Conservation (phyloP, 768 basidiomycete species). For the Strobilomyces confusus region DNA sequence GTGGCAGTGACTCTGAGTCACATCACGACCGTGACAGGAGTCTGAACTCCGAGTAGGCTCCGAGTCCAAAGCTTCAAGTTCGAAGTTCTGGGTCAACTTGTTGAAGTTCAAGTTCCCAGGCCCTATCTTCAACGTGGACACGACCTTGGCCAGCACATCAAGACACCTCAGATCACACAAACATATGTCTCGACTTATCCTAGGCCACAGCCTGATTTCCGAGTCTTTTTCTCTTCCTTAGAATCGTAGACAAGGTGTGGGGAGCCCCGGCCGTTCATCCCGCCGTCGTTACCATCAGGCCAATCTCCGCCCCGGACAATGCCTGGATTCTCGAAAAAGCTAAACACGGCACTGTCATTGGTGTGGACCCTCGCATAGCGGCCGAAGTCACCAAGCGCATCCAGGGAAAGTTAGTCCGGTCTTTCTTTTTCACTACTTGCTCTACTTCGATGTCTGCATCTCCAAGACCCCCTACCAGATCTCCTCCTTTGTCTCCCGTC, state of each 20-base stretch:
- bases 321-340: constrained; percentile 91
- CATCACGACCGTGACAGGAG: constrained; percentile 35
- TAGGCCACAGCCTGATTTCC: constrained; percentile 11
- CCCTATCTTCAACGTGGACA: constrained; percentile 93
- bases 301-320: constrained; percentile 87
- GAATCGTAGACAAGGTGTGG: constrained; percentile 60
- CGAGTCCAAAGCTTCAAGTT: too few relatives aligned
- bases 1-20: constrained; percentile 40
- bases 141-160: constrained; percentile 96
- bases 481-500: constrained; percentile 94
- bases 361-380: constrained; percentile 99
- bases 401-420: constrained; percentile 84
- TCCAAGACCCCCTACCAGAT: constrained; percentile 99
- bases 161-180: constrained; percentile 88
- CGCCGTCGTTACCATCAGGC: constrained; percentile 49
- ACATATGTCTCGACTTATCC: constrained; percentile 50
- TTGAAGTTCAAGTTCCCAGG: constrained; percentile 65
- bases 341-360: constrained; percentile 89
- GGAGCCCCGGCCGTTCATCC: background rate
- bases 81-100: too few relatives aligned
- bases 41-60: too few relatives aligned
- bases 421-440: constrained; percentile 50
- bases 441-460: constrained; percentile 99
- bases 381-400: constrained; percentile 96
- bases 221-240: constrained; percentile 16